Evolutionary conservation across 1,139 yeast genomes (phyloP).

Genomic region (Lodderomyces elongisporus): DNA sequence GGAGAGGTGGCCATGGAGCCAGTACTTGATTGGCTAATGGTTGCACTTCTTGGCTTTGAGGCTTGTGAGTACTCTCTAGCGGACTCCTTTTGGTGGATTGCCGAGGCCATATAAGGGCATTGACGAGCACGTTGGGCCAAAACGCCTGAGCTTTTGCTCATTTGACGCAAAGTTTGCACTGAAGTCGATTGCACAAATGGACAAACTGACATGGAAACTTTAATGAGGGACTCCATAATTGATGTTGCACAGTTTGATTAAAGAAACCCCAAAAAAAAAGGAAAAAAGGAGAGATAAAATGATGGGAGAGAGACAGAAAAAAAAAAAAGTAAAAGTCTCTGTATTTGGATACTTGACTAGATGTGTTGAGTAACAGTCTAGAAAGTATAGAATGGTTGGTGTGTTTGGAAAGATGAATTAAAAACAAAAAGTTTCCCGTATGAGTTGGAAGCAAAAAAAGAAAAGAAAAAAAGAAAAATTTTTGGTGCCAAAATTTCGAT

Average conservation of each 20-base stretch:
- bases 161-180: slow-evolving; percentile 52
- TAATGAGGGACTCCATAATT: slow-evolving; percentile 72
- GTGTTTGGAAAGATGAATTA: no score
- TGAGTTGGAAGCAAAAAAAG: no score
- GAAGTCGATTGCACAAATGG: slow-evolving; percentile 79
- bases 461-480: no score
- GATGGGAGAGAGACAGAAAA: no score
- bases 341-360: no score
- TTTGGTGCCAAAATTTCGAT: no score
- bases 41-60: slow-evolving; percentile 47
- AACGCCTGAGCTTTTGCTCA: slow-evolving; percentile 38
- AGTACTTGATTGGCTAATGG: slow-evolving; percentile 17
- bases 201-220: slow-evolving; percentile 74
- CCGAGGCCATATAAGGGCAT: slow-evolving; percentile 89
- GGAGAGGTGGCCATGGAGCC: slow-evolving; percentile 6
- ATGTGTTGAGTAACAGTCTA: no score
- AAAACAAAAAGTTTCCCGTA: no score
- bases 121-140: slow-evolving; percentile 61
- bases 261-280: no score
- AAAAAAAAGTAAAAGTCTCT: no score
- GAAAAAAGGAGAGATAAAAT: neutral
- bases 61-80: slow-evolving; percentile 52
- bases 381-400: no score
- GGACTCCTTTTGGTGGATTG: slow-evolving; percentile 40
- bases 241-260: neutral